Percentiles rank a stretch among this genome's conserved stretches.
These are phyloP conservation scores for Citrus maxima DNA, from an alignment of 345 rosid species.

Conservation along the genomic window DNA sequence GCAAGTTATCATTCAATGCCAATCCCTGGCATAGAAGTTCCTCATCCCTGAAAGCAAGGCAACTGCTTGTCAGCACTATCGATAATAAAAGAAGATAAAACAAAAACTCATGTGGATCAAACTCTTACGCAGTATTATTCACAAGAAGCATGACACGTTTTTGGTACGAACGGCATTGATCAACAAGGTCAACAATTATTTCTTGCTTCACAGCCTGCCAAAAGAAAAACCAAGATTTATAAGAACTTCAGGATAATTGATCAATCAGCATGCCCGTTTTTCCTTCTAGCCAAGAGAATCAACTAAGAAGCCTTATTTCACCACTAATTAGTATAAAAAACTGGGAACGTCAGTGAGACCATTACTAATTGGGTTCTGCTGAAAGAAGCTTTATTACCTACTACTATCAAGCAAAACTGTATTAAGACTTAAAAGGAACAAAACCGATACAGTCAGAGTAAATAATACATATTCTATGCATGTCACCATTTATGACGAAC, in stretches of 20 bases:
- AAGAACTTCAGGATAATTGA: not conserved
- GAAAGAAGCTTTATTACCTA: not conserved
- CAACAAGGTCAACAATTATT: conserved; percentile 82
- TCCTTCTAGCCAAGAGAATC: not conserved
- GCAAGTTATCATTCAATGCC: conserved; percentile 80
- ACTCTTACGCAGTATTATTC: conserved; percentile 61
- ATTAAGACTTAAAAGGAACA: not conserved
- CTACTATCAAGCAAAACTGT: not conserved
- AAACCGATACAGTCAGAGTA: not conserved
- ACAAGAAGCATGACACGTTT: conserved; percentile 80
- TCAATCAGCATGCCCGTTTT: not conserved
- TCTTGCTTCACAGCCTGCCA: conserved; percentile 86
- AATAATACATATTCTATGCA: not conserved
- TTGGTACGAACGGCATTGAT: conserved; percentile 87
- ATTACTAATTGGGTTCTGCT: not conserved
- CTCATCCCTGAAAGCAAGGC: conserved; percentile 60
- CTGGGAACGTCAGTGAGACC: not conserved
- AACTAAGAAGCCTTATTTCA: not conserved
- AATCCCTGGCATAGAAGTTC: conserved; percentile 77
- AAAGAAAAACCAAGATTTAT: conserved; percentile 8
- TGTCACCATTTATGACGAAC: not conserved
- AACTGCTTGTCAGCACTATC: conserved; percentile 19
- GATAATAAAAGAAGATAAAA: conserved; percentile 2
- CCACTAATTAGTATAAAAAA: not conserved
- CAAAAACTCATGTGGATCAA: not conserved